Base-by-base conservation (phyloP, 768 basidiomycete species). In the Hygrophoropsis aurantiaca region DNA sequence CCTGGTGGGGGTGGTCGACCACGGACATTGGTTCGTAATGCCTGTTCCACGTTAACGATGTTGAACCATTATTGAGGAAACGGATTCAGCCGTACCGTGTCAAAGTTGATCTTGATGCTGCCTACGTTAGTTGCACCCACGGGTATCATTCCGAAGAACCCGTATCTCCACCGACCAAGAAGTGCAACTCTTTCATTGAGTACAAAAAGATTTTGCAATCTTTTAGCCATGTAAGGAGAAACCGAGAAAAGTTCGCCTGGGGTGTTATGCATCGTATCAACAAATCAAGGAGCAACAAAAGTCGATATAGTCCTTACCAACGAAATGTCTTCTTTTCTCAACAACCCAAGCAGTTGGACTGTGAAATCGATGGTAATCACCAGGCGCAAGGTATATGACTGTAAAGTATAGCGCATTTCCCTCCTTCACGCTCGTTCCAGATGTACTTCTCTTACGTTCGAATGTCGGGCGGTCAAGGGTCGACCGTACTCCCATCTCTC, bases 81-180 rank as follows among this genome's bases (percentile, higher is more conserved):
- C 15, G 40, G 4, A 20, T 19, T n/a, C 11, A 47, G 23, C 35
- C 64, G 43, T 37, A 86, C 88, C 62, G 86, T 75, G 65, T 99
- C 97, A 66, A 99, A 99, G 64, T 97, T 94, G 61, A 99, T 79
- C 55, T 87, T 86, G 69, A 99, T 98, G 53, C 86, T 89, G 4
- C 97, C 97, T 42, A 98, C 97, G 64, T 99, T 98, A 10, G 95
- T 98, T 2, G 97, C 97, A 3, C 97, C 97, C 23, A 99, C 95
- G 9, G 97, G 97, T 0, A 97, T 84, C 93, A 97, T 97, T 21
- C 87, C 74, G 66, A 97, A 99, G 76, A 97, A 97, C 1, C 97
- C 97, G 57, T 97, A 73, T 60, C 82, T 83, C 97, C 97, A 98
- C 45, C 91, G 73, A 5, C 97, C 97, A 24, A 98, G 81, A 18